phyloP scores from a whole-genome alignment of 345 rosid species.

The Syzygium aromaticum region DNA sequence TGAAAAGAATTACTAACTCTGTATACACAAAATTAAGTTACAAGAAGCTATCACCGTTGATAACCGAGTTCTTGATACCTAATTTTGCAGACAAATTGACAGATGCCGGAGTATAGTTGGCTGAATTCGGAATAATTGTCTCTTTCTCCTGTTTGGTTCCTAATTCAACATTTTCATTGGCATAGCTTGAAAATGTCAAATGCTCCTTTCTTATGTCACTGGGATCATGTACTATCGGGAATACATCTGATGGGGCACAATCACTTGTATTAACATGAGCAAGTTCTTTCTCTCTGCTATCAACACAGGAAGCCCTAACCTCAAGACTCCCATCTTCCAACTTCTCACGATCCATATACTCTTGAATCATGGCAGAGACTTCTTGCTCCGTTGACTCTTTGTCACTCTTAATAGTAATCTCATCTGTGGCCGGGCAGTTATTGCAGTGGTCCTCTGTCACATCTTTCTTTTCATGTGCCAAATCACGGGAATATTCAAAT shows the following conservation, averaged over 20 bases:
- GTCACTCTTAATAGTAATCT: neutral
- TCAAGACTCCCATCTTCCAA: neutral
- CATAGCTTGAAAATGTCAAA: neutral
- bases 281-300: neutral
- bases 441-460: neutral
- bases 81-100: neutral
- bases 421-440: neutral
- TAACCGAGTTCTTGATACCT: neutral
- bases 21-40: neutral
- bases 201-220: neutral
- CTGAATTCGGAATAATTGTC: neutral
- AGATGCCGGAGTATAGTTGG: neutral
- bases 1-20: neutral
- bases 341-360: neutral
- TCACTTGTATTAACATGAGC: neutral
- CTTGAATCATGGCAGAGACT: conserved; percentile 3
- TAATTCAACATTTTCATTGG: neutral
- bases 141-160: neutral
- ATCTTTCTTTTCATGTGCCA: neutral
- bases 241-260: neutral
- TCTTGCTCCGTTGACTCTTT: conserved; percentile 1
- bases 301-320: neutral
- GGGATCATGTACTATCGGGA: neutral
- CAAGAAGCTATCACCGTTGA: neutral
- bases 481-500: neutral